Conservation (phyloP, 768 basidiomycete genomes). For the Pleurotus tuoliensis region DNA sequence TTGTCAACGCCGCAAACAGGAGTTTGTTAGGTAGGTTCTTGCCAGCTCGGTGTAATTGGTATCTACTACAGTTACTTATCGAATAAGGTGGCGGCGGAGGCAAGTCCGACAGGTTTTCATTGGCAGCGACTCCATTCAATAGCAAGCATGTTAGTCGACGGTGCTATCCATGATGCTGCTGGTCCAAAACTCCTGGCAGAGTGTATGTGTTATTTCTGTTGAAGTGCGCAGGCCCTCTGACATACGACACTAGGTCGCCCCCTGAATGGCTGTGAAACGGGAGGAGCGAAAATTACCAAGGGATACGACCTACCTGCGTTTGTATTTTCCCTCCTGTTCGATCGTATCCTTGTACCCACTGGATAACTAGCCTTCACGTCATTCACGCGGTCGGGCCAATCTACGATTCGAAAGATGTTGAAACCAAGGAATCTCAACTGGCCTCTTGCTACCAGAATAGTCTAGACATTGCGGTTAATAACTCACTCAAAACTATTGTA, state of each 20-base stretch:
- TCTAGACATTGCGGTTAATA: constrained; percentile 56
- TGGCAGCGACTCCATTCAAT: neutral
- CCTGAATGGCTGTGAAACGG: constrained; percentile 65
- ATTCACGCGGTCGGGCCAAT: constrained; percentile 84
- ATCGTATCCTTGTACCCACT: neutral
- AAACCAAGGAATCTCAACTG: constrained; percentile 48
- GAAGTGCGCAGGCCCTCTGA: too few relatives aligned
- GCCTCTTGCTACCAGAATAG: constrained; percentile 67
- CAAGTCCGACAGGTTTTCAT: constrained; percentile 23
- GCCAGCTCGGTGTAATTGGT: constrained; percentile 14
- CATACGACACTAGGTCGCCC: constrained; percentile 44
- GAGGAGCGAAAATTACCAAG: constrained; percentile 74
- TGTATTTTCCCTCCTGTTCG: neutral
- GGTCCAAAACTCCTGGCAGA: constrained; percentile 62
- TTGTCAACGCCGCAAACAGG: constrained; percentile 82
- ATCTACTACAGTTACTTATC: neutral
- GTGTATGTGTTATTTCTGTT: constrained; percentile 41
- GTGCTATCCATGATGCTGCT: constrained; percentile 77
- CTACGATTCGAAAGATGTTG: constrained; percentile 39
- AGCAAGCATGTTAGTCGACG: constrained; percentile 53
- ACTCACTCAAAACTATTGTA: constrained; percentile 63
- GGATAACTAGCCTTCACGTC: constrained; percentile 51
- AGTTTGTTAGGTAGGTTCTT: constrained; percentile 55
- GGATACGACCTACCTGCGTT: constrained; percentile 78
- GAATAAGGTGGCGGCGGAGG: constrained; percentile 74